Evolutionary conservation across 2,329 filamentous ascomycete genomes (phyloP).

Genomic region (Nothophoma quercina): DNA sequence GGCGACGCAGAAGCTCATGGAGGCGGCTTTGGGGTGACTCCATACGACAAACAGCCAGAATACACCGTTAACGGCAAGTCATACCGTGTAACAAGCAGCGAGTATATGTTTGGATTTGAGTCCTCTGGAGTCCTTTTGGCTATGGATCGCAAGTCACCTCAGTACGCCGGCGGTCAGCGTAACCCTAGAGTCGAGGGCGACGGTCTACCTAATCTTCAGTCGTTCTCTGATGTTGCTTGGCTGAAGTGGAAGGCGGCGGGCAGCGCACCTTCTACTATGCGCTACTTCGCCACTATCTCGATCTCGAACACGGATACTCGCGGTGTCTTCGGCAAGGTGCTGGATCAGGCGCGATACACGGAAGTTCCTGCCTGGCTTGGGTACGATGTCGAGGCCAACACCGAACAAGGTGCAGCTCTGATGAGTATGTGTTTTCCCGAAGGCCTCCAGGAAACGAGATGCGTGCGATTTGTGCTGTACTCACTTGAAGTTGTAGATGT

Average conservation of each 20-base stretch:
- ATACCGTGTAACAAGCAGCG: conserved; percentile 9
- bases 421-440: not conserved
- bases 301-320: conserved; percentile 9
- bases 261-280: conserved; percentile 1
- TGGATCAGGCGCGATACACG: not conserved
- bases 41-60: conserved; percentile 2
- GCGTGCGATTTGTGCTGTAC: too few species aligned
- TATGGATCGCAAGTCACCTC: conserved; percentile 14
- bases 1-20: conserved; percentile 1
- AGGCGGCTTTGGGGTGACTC: conserved; percentile 1
- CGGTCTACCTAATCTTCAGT: conserved; percentile 3
- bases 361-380: conserved; percentile 12
- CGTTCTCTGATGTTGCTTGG: conserved; percentile 14
- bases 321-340: not conserved
- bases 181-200: conserved; percentile 8
- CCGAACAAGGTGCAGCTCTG: conserved; percentile 5
- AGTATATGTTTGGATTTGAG: conserved; percentile 15
- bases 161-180: conserved; percentile 10
- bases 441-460: too few species aligned
- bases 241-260: conserved; percentile 9
- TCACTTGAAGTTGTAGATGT: not conserved
- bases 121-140: conserved; percentile 11
- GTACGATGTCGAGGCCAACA: not conserved
- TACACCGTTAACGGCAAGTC: not conserved
- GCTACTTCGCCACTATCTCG: conserved; percentile 7